Evolutionary conservation across 805 yeast species (phyloP).

Genomic region (Hanseniaspora lachancei): DNA sequence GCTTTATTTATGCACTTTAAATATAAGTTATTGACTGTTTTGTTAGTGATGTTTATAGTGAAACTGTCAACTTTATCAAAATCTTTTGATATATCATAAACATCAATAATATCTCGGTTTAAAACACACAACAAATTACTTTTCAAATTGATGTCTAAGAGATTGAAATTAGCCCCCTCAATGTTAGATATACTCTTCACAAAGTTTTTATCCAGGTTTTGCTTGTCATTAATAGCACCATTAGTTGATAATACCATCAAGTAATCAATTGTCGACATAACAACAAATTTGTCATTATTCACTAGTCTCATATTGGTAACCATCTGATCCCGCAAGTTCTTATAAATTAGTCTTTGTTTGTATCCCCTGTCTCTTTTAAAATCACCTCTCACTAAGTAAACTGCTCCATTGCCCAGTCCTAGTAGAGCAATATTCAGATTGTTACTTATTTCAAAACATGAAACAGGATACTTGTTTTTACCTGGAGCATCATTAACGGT

Average conservation of each 20-base stretch:
- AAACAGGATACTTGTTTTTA: slow-evolving; percentile 42
- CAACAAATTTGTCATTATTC: slow-evolving; percentile 39
- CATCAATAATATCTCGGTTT: neutral
- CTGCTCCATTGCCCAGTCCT: slow-evolving; percentile 77
- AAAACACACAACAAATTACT: neutral
- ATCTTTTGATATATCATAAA: neutral
- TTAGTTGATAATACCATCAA: slow-evolving; percentile 60
- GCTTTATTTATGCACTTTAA: neutral
- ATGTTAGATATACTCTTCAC: slow-evolving; percentile 32
- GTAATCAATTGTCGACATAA: slow-evolving; percentile 61
- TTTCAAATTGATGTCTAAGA: slow-evolving; percentile 25
- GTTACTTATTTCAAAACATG: slow-evolving; percentile 44
- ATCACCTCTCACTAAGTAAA: slow-evolving; percentile 76
- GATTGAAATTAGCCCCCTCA: slow-evolving; percentile 39
- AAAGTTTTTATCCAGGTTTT: slow-evolving; percentile 22
- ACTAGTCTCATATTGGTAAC: slow-evolving; percentile 61
- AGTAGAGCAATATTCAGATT: slow-evolving; percentile 30
- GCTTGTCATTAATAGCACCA: slow-evolving; percentile 63
- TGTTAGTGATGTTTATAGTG: neutral
- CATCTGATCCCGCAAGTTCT: slow-evolving; percentile 50
- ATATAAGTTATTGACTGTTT: neutral
- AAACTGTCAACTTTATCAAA: neutral
- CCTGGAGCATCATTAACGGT: slow-evolving; percentile 3
- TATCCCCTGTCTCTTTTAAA: slow-evolving; percentile 78
- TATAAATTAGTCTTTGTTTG: slow-evolving; percentile 67